phyloP scores from a whole-genome alignment of 2,329 filamentous ascomycete genomes.

The Ilyonectria mors-panacis region DNA sequence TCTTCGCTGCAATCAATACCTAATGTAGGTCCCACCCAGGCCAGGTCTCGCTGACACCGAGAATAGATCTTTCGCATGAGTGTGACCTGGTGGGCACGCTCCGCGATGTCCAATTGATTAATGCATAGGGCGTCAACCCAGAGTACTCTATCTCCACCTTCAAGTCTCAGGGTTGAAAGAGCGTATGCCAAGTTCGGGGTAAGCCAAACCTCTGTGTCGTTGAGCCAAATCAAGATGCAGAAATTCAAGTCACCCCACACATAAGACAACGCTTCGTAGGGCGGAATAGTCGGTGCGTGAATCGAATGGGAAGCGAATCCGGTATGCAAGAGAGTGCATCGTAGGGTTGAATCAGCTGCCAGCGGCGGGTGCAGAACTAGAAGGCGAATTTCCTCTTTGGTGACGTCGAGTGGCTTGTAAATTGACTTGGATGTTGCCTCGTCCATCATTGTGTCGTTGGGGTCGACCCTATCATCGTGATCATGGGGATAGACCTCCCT shows the following conservation, averaged over 20 bases:
- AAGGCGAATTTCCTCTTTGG: slow-evolving; percentile 14
- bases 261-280: slow-evolving; percentile 37
- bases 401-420: slow-evolving; percentile 9
- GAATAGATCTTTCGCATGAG: slow-evolving; percentile 35
- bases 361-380: slow-evolving; percentile 15
- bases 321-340: slow-evolving; percentile 10
- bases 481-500: too few species aligned
- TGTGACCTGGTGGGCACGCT: slow-evolving; percentile 27
- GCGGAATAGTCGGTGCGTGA: background rate
- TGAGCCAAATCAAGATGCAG: slow-evolving; percentile 15
- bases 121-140: slow-evolving; percentile 40
- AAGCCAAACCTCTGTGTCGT: slow-evolving; percentile 12
- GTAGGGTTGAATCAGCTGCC: background rate
- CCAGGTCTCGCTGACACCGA: slow-evolving; percentile 26
- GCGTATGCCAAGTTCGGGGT: slow-evolving; percentile 20
- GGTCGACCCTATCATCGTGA: too few species aligned
- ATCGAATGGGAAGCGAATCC: background rate
- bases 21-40: slow-evolving; percentile 27
- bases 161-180: background rate
- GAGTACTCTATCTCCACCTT: background rate
- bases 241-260: slow-evolving; percentile 31
- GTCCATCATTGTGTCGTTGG: too few species aligned
- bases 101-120: slow-evolving; percentile 27
- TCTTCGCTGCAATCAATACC: background rate
- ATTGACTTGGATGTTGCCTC: slow-evolving; percentile 9